Base-by-base conservation (phyloP, 257 asterid species). In the Solanum pimpinellifolium region DNA sequence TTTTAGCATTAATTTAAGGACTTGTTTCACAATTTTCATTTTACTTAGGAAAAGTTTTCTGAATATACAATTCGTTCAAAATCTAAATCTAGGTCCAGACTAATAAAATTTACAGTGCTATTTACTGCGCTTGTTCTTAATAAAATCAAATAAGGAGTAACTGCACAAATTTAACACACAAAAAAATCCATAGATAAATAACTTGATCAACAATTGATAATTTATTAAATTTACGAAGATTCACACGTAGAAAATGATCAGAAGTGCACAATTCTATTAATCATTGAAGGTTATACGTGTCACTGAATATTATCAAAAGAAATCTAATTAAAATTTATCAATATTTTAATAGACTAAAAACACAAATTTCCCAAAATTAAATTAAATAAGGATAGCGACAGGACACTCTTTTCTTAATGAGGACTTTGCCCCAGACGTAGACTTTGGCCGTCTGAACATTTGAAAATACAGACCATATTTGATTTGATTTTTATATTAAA, bases 371-470 rank as follows among this genome's bases (percentile, higher is more conserved):
- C 52, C 8, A 37, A 37, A 73, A 37, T 66, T 59, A 59, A 18
- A 59, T 59, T 68, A 37, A 37, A 31, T 12, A 6, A 42, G 41
- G 39, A 25, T 44, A 44, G 25, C 14, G 39, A 77, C 16, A 3
- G n/a, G 83, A 3, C 13, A 76, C 23, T 3, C 62, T 0, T 42
- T n/a, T 20, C 16, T 31, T 31, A n/a, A 77, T 14, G 39, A 77
- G 23, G 83, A 42, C 41, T 46, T 46, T 78, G 10, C 10, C 41
- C 84, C 25, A 25, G 39, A 7, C 39, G n/a, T 44, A 44, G 41
- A 44, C 84, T 78, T 76, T 9, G 9, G 41, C 42, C 9, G 66
- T 78, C 66, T 46, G 84, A 78, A 78, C 84, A 78, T 78, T 27
- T 29, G 84, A 78, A 46, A 46, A 78, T 78, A 78, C 16, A 78